Percentiles rank a stretch among this genome's conserved stretches.
Conservation (phyloP, 2,329 filamentous ascomycete genomes). For the Epichloe elymi region DNA sequence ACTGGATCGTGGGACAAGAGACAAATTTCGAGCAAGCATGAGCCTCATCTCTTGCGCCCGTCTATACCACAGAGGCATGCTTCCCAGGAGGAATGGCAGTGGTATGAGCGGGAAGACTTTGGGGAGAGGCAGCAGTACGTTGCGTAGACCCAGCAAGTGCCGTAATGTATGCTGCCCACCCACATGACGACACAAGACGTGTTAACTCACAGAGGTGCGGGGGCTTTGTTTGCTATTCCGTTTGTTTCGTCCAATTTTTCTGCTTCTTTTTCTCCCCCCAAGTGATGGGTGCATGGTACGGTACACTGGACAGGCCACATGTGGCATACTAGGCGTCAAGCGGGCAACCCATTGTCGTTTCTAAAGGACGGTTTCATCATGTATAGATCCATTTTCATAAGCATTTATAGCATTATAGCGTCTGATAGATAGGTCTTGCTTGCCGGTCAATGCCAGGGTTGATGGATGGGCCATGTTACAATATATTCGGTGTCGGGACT, state of each 20-base stretch:
- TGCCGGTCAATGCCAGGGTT: background rate
- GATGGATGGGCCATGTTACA: background rate
- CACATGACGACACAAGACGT: background rate
- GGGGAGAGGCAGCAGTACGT: slow-evolving; percentile 13
- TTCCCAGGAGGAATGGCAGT: slow-evolving; percentile 19
- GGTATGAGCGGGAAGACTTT: slow-evolving; percentile 22
- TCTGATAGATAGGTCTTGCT: background rate
- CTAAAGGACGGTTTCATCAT: background rate
- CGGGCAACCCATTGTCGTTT: background rate
- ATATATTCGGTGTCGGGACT: background rate
- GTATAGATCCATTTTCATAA: background rate
- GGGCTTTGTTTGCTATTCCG: background rate
- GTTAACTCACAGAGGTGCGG: background rate
- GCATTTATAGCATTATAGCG: slow-evolving; percentile 1
- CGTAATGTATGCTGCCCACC: slow-evolving; percentile 1
- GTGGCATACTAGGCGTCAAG: background rate
- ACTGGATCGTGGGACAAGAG: background rate
- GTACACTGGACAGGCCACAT: background rate
- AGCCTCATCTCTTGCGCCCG: background rate
- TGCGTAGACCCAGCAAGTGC: slow-evolving; percentile 19
- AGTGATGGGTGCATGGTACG: background rate
- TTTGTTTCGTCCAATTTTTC: too few species aligned
- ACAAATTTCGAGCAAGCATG: background rate
- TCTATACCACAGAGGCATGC: slow-evolving; percentile 2
- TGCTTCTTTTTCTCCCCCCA: too few species aligned